A percentile compares a stretch with the other conserved stretches of the same genome.
Evolutionary conservation across 257 asterid species (phyloP).

Genomic region (Primulina eburnea): DNA sequence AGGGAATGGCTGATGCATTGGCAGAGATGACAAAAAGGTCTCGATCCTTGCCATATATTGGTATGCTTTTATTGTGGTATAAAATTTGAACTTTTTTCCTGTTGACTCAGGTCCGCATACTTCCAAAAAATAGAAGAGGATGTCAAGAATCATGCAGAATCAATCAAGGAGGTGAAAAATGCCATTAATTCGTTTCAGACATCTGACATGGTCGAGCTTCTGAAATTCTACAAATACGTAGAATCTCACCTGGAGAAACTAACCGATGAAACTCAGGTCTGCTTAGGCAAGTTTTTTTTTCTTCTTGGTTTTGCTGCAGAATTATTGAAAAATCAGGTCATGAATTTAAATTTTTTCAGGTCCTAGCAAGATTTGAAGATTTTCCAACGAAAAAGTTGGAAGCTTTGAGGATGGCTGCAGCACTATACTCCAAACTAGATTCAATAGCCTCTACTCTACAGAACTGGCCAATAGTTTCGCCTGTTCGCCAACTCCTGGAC

Average conservation of each 20-base stretch:
- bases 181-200: conserved; percentile 53
- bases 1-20: conserved; percentile 96
- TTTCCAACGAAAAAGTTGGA: conserved; percentile 78
- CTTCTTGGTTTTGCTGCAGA: neutral
- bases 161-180: conserved; percentile 51
- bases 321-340: neutral
- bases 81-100: neutral
- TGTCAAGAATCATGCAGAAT: conserved; percentile 47
- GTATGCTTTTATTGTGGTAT: neutral
- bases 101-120: conserved; percentile 70
- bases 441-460: conserved; percentile 41
- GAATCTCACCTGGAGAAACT: conserved; percentile 80
- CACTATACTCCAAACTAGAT: conserved; percentile 59
- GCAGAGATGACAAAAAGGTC: conserved; percentile 97
- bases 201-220: conserved; percentile 71
- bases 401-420: conserved; percentile 82
- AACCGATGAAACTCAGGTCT: conserved; percentile 78
- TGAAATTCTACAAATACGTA: conserved; percentile 52
- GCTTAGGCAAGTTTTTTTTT: neutral
- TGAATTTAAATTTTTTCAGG: conserved; percentile 35
- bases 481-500: conserved; percentile 57
- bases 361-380: conserved; percentile 78
- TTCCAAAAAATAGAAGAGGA: conserved; percentile 86
- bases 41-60: neutral
- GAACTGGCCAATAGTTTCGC: conserved; percentile 54